Evolutionary conservation across 495 filamentous ascomycete genomes (phyloP).

Genomic region (Penicillium ucsense): DNA sequence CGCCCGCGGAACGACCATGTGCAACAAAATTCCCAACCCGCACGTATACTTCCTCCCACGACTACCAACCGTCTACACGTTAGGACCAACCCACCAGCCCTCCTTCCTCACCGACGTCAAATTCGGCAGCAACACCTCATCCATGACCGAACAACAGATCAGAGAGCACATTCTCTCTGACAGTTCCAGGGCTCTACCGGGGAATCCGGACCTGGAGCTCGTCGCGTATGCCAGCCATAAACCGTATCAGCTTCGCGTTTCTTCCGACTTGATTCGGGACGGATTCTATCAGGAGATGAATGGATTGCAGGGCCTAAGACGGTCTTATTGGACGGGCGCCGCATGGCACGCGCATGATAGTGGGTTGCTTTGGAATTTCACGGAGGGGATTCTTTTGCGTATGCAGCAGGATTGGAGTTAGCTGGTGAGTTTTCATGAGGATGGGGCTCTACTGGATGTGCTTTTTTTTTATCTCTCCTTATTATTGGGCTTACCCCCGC

Average conservation of each 20-base stretch:
- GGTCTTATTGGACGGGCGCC: background rate
- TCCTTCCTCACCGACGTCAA: background rate
- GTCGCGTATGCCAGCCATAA: background rate
- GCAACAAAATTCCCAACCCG: background rate
- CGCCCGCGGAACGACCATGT: background rate
- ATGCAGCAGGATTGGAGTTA: background rate
- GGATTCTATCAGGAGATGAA: background rate
- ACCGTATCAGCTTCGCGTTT: background rate
- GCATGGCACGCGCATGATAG: background rate
- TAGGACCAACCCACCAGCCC: background rate
- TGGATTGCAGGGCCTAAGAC: background rate
- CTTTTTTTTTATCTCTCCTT: no score
- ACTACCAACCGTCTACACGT: background rate
- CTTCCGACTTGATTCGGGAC: background rate
- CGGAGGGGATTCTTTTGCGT: background rate
- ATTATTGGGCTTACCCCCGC: no score
- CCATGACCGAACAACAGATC: background rate
- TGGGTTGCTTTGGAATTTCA: background rate
- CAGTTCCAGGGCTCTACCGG: background rate
- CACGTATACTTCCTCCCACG: background rate
- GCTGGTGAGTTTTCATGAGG: no score
- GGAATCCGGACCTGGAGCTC: background rate
- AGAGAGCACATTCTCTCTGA: background rate
- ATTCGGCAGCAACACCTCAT: background rate
- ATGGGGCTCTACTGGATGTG: no score